Percentiles rank a stretch among this genome's conserved stretches.
phyloP scores from a whole-genome alignment of 75 land plant species.

The Ceratopteris richardii region DNA sequence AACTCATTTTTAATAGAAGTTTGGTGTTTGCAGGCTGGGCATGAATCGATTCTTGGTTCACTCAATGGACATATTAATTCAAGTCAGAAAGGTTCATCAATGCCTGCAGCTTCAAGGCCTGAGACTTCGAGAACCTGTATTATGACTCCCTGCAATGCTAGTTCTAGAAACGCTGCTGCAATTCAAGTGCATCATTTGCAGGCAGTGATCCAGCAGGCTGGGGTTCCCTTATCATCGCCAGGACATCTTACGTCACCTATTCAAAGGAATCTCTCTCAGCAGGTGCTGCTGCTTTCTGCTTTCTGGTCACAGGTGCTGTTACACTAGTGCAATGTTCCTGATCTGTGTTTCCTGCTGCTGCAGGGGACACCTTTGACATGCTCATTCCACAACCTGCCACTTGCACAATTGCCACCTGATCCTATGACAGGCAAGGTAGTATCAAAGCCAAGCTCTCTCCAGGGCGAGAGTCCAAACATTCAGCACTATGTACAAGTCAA shows the following conservation, averaged over 20 bases:
- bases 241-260: constrained; percentile 13
- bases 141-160: neutral
- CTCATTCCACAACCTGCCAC: neutral
- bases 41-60: too few relatives aligned
- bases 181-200: constrained; percentile 33
- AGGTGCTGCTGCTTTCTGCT: neutral
- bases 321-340: too few relatives aligned
- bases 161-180: constrained; percentile 16
- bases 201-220: constrained; percentile 24
- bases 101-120: constrained; percentile 8
- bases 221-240: constrained; percentile 28
- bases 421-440: neutral
- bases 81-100: constrained; percentile 1
- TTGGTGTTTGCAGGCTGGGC: too few relatives aligned
- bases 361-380: too few relatives aligned
- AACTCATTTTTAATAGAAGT: too few relatives aligned
- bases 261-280: neutral
- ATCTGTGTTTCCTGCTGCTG: too few relatives aligned
- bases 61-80: too few relatives aligned
- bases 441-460: neutral
- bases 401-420: neutral
- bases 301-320: too few relatives aligned
- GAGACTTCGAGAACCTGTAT: constrained; percentile 5
- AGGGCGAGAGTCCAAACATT: too few relatives aligned
- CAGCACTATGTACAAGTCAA: too few relatives aligned